phyloP scores from a whole-genome alignment of 1,284 basidiomycete species.

The Papiliotrema flavescens region DNA sequence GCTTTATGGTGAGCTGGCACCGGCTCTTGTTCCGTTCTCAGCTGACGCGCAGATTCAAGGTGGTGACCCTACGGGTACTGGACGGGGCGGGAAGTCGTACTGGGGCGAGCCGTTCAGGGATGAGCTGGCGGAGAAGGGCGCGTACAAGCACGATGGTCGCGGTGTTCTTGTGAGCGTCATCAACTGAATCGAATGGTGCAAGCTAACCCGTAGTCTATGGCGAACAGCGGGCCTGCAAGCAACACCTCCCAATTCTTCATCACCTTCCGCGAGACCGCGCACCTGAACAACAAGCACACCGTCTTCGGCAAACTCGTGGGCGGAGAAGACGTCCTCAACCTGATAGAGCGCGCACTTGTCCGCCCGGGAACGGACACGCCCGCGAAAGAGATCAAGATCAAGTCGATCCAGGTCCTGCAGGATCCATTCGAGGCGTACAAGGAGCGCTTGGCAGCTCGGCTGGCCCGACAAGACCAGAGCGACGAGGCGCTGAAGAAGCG shows the following conservation, averaged over 20 bases:
- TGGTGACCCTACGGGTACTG: slow-evolving; percentile 94
- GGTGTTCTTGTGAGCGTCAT: slow-evolving; percentile 58
- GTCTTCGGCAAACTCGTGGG: slow-evolving; percentile 96
- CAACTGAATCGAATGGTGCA: neutral
- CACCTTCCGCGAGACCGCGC: slow-evolving; percentile 73
- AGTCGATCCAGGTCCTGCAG: slow-evolving; percentile 46
- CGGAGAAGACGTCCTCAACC: slow-evolving; percentile 82
- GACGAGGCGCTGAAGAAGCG: slow-evolving; percentile 43
- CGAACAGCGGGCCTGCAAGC: slow-evolving; percentile 70
- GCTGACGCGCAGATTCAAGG: slow-evolving; percentile 69
- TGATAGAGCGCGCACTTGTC: slow-evolving; percentile 73
- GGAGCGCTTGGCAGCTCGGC: slow-evolving; percentile 40
- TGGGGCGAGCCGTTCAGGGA: slow-evolving; percentile 96
- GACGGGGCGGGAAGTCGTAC: slow-evolving; percentile 84
- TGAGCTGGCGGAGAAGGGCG: slow-evolving; percentile 78
- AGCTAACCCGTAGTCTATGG: slow-evolving; percentile 60
- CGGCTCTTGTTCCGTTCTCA: too few relatives aligned
- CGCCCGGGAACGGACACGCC: slow-evolving; percentile 84
- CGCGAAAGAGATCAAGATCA: slow-evolving; percentile 65
- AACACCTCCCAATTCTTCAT: slow-evolving; percentile 82
- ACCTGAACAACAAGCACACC: slow-evolving; percentile 67
- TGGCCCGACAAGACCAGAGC: slow-evolving; percentile 42
- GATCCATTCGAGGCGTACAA: slow-evolving; percentile 53
- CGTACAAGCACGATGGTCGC: slow-evolving; percentile 76
- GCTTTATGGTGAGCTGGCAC: slow-evolving; percentile 96